These are phyloP conservation scores for Candida sithepensis DNA, from an alignment of 805 yeast genomes.

Conservation along the genomic window DNA sequence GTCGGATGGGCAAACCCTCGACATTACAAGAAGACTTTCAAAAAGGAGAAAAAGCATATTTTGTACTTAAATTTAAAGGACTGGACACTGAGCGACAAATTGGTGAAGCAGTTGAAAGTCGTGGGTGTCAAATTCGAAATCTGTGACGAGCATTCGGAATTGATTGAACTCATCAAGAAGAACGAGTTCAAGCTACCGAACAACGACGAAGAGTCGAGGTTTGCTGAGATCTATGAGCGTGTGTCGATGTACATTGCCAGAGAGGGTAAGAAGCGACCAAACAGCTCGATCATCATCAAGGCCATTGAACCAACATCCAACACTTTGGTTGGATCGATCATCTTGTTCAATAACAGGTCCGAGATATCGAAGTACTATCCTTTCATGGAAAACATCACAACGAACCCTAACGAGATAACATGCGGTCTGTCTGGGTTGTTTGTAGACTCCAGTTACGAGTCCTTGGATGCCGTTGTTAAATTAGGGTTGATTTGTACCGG, in stretches of 20 bases:
- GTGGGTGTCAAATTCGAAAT: slow-evolving; percentile 57
- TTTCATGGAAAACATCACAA: slow-evolving; percentile 40
- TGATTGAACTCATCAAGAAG: slow-evolving; percentile 37
- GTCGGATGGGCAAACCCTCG: slow-evolving; percentile 40
- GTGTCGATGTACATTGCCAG: slow-evolving; percentile 31
- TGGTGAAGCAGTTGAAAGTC: slow-evolving; percentile 51
- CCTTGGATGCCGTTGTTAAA: slow-evolving; percentile 50
- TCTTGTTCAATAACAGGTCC: slow-evolving; percentile 44
- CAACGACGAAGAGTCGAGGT: slow-evolving; percentile 24
- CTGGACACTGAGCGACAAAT: slow-evolving; percentile 54
- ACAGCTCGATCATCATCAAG: slow-evolving; percentile 41
- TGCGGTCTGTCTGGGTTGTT: slow-evolving; percentile 53
- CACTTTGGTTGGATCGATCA: slow-evolving; percentile 49
- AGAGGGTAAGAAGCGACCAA: slow-evolving; percentile 3
- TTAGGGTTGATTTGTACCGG: slow-evolving; percentile 57
- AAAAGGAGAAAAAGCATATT: slow-evolving; percentile 23
- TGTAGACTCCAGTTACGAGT: slow-evolving; percentile 49
- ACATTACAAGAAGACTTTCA: slow-evolving; percentile 6
- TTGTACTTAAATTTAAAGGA: slow-evolving; percentile 39
- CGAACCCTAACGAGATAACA: slow-evolving; percentile 17
- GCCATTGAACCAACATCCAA: slow-evolving; percentile 52
- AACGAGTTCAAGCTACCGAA: neutral
- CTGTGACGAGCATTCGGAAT: slow-evolving; percentile 40
- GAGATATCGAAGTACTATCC: slow-evolving; percentile 47
- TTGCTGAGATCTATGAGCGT: slow-evolving; percentile 33